Evolutionary conservation across 2,329 filamentous ascomycete species (phyloP).

Genomic region (Trichoderma sp.): DNA sequence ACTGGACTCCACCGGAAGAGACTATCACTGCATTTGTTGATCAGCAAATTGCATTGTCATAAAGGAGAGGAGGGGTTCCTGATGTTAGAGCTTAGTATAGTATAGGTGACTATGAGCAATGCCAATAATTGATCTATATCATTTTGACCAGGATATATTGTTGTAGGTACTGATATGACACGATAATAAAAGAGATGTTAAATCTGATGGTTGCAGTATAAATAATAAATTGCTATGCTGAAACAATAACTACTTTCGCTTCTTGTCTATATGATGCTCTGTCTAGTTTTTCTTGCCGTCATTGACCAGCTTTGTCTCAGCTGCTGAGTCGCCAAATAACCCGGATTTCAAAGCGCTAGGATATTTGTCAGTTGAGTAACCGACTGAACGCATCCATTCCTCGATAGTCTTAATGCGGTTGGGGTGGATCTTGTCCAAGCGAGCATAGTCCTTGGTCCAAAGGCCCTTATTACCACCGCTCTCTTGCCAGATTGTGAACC

Average conservation of each 20-base stretch:
- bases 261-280: neutral
- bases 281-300: too few species aligned
- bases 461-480: conserved; percentile 21
- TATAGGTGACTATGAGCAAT: neutral
- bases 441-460: conserved; percentile 19
- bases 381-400: conserved; percentile 21
- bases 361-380: conserved; percentile 18
- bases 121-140: neutral
- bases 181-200: neutral
- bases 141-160: neutral
- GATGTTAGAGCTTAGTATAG: neutral
- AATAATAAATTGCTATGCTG: neutral
- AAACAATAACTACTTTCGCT: neutral
- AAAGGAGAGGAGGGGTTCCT: neutral
- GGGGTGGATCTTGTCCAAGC: conserved; percentile 20
- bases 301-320: too few species aligned
- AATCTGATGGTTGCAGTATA: neutral
- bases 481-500: conserved; percentile 20
- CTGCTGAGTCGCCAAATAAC: too few species aligned
- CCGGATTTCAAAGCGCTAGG: neutral
- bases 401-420: conserved; percentile 17
- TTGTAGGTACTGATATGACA: neutral
- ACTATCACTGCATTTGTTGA: conserved; percentile 3
- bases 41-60: neutral
- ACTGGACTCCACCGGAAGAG: neutral